Conservation (phyloP, 345 rosid species). For the Brassica napus region DNA sequence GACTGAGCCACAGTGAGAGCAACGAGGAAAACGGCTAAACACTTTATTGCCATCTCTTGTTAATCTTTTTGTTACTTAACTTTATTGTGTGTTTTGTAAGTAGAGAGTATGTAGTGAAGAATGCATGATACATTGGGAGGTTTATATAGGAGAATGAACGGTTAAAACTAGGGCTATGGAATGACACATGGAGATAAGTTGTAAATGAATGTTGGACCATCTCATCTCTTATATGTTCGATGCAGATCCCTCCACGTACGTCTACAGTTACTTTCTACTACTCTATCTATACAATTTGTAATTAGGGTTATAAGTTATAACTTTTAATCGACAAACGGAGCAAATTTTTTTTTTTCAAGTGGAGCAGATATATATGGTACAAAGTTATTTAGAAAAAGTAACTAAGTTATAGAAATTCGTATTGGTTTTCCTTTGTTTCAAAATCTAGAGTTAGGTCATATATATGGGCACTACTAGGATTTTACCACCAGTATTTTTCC, state of each 20-base stretch:
- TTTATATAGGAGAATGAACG: conserved; percentile 37
- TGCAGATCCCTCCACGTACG: conserved; percentile 38
- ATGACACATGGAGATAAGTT: conserved; percentile 27
- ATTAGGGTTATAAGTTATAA: neutral
- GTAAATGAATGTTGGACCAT: conserved; percentile 26
- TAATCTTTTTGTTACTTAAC: neutral
- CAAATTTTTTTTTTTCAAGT: no score
- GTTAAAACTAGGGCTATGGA: conserved; percentile 24
- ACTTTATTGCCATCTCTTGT: conserved; percentile 24
- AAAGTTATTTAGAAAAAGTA: no score
- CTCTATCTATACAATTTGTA: neutral
- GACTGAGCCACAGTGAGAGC: conserved; percentile 32
- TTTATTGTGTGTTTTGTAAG: conserved; percentile 7
- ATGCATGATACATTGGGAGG: neutral
- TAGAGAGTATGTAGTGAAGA: conserved; percentile 28
- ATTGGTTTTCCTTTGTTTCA: neutral
- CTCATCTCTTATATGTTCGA: conserved; percentile 35
- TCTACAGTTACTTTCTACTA: conserved; percentile 9
- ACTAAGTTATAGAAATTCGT: neutral
- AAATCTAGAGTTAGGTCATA: neutral
- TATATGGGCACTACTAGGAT: neutral
- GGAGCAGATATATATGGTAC: no score
- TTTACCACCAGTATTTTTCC: neutral
- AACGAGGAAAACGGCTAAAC: conserved; percentile 19
- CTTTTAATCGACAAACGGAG: neutral